phyloP scores from a whole-genome alignment of 345 rosid genomes.

The Populus alba region DNA sequence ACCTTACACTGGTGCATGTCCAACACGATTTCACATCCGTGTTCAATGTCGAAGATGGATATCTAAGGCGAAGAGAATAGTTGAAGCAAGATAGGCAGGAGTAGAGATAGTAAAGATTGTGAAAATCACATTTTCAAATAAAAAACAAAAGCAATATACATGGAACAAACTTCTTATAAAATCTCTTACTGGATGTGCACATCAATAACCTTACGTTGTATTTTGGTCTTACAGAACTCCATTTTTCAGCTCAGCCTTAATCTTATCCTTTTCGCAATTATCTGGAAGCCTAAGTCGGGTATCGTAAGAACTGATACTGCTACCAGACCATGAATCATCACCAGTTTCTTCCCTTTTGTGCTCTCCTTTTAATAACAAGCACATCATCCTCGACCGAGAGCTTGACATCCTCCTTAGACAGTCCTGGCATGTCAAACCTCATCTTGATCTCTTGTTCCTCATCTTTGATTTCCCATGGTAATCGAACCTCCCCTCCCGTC shows the following conservation, averaged over 20 bases:
- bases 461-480: slow-evolving; percentile 84
- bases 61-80: no score
- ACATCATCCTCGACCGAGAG: slow-evolving; percentile 63
- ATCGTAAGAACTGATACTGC: slow-evolving; percentile 3
- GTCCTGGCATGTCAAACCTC: slow-evolving; percentile 90
- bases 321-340: slow-evolving; percentile 11
- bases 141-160: background rate
- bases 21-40: no score
- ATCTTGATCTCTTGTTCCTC: slow-evolving; percentile 69
- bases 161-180: background rate
- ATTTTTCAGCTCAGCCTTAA: slow-evolving; percentile 24
- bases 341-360: slow-evolving; percentile 30
- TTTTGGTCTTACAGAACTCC: slow-evolving; percentile 63
- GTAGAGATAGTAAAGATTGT: background rate
- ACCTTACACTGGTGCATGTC: no score
- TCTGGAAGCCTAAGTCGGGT: no score
- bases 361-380: slow-evolving; percentile 59
- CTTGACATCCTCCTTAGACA: slow-evolving; percentile 69
- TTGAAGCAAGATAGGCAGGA: background rate
- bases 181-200: background rate
- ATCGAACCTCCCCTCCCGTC: slow-evolving; percentile 38
- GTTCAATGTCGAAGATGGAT: no score
- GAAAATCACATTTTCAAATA: background rate
- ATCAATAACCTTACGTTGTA: slow-evolving; percentile 16
- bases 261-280: slow-evolving; percentile 10